These are phyloP conservation scores for Corrigiola litoralis DNA, from an alignment of 179 eudicot species.

Conservation along the genomic window DNA sequence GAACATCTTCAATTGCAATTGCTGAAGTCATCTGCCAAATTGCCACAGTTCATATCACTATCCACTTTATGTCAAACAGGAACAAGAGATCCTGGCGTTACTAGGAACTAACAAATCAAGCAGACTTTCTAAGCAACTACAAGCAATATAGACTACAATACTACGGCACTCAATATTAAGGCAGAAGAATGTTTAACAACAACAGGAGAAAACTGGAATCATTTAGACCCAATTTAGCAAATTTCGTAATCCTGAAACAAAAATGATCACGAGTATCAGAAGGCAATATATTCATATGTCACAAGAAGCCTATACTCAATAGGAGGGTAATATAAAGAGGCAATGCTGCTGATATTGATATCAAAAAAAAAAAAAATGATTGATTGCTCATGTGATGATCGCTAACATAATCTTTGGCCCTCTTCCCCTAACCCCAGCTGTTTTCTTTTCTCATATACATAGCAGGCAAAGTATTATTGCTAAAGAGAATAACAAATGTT, in stretches of 20 bases:
- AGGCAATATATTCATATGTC: background rate
- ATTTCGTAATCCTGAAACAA: too few species aligned
- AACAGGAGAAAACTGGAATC: too few species aligned
- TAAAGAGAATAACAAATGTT: background rate
- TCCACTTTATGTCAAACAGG: background rate
- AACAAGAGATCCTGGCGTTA: background rate
- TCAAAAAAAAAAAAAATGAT: too few species aligned
- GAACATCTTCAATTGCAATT: slow-evolving; percentile 92
- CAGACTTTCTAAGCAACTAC: background rate
- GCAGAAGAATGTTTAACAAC: too few species aligned
- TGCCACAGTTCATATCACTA: slow-evolving; percentile 9
- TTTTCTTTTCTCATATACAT: too few species aligned
- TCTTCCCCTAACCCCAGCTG: too few species aligned
- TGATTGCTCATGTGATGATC: too few species aligned
- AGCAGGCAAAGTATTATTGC: too few species aligned
- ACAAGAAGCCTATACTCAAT: background rate
- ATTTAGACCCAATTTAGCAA: too few species aligned
- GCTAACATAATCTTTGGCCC: too few species aligned
- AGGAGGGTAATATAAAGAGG: background rate
- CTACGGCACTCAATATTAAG: too few species aligned
- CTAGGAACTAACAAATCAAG: background rate
- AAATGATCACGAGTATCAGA: too few species aligned
- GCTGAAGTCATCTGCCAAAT: slow-evolving; percentile 88
- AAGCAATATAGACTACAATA: background rate
- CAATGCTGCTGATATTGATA: background rate